Conservation (phyloP, 2,329 filamentous ascomycete genomes). For the Aureobasidium zeae region DNA sequence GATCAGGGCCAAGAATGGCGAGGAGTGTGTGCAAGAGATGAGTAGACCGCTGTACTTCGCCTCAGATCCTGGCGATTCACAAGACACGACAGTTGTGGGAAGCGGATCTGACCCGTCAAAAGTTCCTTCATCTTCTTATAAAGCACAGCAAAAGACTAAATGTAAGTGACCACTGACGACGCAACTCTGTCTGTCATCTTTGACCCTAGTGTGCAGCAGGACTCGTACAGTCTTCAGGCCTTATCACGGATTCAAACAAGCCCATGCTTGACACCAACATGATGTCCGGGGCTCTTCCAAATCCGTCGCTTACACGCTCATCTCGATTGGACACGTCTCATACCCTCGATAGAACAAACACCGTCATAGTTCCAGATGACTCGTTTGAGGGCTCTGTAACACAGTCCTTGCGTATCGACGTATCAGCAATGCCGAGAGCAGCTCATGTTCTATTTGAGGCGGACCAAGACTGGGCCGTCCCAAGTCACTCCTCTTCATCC, state of each 20-base stretch:
- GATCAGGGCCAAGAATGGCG: constrained; percentile 20
- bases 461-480: no score
- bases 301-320: not conserved
- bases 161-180: not conserved
- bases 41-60: constrained; percentile 4
- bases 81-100: constrained; percentile 9
- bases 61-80: constrained; percentile 7
- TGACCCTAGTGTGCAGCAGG: not conserved
- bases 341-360: not conserved
- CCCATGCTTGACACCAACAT: not conserved
- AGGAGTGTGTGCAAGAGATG: constrained; percentile 19
- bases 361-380: not conserved
- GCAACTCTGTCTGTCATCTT: not conserved
- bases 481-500: no score
- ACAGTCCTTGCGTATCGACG: not conserved
- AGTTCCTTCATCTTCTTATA: not conserved
- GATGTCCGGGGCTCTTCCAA: constrained; percentile 22
- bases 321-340: not conserved
- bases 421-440: not conserved
- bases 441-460: not conserved
- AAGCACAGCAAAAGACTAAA: not conserved
- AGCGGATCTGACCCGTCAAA: constrained; percentile 4
- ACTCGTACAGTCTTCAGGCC: not conserved
- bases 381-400: not conserved
- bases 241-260: not conserved